phyloP scores from a whole-genome alignment of 2,329 filamentous ascomycete species.

The Stachybotrys chlorohalonatus region DNA sequence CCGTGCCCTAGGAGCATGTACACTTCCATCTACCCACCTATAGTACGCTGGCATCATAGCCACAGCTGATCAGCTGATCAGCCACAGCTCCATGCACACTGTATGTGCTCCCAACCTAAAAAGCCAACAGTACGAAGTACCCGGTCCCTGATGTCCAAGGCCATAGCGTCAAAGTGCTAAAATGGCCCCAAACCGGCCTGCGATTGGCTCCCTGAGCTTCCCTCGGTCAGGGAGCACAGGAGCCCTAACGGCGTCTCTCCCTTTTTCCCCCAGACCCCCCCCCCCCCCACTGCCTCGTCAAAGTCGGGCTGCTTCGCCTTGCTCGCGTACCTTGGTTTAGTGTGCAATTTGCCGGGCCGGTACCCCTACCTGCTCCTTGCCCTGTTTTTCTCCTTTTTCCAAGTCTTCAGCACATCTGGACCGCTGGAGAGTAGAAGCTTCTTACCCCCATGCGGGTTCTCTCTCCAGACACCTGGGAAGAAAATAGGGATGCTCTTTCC shows the following conservation, averaged over 20 bases:
- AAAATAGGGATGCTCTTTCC: not conserved
- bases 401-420: not conserved
- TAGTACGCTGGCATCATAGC: no score
- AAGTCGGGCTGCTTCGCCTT: not conserved
- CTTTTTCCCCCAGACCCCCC: not conserved
- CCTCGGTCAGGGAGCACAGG: not conserved
- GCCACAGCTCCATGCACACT: no score
- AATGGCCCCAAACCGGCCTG: not conserved
- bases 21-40: no score
- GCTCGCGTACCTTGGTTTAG: no score
- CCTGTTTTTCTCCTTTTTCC: not conserved
- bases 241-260: not conserved
- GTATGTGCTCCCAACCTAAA: no score
- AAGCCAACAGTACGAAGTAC: not conserved
- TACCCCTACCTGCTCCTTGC: not conserved
- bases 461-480: not conserved
- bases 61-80: no score
- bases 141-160: not conserved
- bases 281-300: not conserved
- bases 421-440: not conserved
- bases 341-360: no score
- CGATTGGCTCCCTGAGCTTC: not conserved
- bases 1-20: no score
- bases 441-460: not conserved
- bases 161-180: not conserved